Conservation (phyloP, 768 basidiomycete species). For the Pleurotus citrinopileatus region DNA sequence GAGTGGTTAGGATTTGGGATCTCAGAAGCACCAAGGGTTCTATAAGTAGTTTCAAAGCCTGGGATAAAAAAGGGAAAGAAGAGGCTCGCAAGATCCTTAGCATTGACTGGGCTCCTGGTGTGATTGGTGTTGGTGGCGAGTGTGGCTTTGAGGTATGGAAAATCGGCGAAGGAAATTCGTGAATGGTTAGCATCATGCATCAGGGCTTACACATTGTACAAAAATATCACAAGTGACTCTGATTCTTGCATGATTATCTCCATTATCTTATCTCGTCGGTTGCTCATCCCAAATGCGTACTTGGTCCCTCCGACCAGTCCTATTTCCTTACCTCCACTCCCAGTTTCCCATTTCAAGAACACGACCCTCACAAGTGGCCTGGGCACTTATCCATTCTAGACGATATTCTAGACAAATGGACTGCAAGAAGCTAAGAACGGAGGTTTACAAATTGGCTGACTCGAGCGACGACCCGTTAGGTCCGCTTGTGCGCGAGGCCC, state of each 20-base stretch:
- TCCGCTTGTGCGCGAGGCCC: constrained; percentile 68
- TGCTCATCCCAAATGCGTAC: background rate
- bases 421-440: constrained; percentile 45
- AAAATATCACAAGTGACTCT: background rate
- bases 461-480: constrained; percentile 51
- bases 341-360: background rate
- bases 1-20: constrained; percentile 77
- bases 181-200: no score
- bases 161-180: constrained; percentile 32
- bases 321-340: background rate
- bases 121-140: constrained; percentile 62
- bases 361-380: background rate
- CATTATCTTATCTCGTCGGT: background rate
- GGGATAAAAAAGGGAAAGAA: constrained; percentile 41
- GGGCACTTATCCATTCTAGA: background rate
- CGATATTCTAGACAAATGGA: constrained; percentile 33
- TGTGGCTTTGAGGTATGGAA: constrained; percentile 67
- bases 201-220: no score
- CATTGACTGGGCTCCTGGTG: constrained; percentile 64
- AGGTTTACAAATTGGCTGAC: constrained; percentile 62
- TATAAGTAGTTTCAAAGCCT: constrained; percentile 60
- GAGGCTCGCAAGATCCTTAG: constrained; percentile 50
- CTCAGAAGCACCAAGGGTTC: constrained; percentile 64
- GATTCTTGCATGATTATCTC: background rate
- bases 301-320: background rate